A percentile compares a stretch with the other conserved stretches of the same genome.
Evolutionary conservation across 192 early-diverging fungal species (phyloP).

Genomic region (Linnemannia exigua): DNA sequence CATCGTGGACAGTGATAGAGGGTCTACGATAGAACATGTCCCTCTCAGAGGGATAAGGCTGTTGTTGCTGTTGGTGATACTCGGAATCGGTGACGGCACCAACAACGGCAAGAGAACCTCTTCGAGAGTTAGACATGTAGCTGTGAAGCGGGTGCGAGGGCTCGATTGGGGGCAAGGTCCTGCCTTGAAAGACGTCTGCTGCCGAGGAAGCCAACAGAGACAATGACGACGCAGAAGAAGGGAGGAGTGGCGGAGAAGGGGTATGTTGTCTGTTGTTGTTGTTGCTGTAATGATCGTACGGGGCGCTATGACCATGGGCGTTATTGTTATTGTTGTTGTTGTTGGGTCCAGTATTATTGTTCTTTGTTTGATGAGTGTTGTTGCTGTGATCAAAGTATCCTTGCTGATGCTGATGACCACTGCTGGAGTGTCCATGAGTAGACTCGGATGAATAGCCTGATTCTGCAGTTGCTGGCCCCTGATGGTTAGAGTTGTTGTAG

Average conservation of each 20-base stretch:
- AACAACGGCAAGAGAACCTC: conserved; percentile 26
- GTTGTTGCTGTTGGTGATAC: conserved; percentile 9
- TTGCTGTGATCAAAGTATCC: background rate
- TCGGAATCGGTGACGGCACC: conserved; percentile 16
- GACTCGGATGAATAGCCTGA: conserved; percentile 14
- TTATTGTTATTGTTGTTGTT: conserved; percentile 5
- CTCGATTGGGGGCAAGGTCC: conserved; percentile 45
- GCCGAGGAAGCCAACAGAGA: conserved; percentile 23
- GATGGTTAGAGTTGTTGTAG: background rate
- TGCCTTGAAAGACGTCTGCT: conserved; percentile 30
- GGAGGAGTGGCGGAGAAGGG: conserved; percentile 28
- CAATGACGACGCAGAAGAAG: background rate
- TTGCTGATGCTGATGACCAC: conserved; percentile 6
- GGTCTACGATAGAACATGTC: conserved; percentile 29
- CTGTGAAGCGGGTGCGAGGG: conserved; percentile 48
- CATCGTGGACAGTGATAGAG: conserved; percentile 12
- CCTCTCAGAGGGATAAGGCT: background rate
- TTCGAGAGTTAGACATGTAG: conserved; percentile 50
- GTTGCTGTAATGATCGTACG: background rate
- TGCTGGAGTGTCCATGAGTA: background rate
- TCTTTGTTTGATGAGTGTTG: background rate
- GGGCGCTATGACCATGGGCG: background rate
- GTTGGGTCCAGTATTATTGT: background rate
- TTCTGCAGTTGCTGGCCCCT: background rate
- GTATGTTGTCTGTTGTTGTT: conserved; percentile 15